phyloP scores from a whole-genome alignment of 805 yeast species.

The Hemisphaericaspora nanyangensis region DNA sequence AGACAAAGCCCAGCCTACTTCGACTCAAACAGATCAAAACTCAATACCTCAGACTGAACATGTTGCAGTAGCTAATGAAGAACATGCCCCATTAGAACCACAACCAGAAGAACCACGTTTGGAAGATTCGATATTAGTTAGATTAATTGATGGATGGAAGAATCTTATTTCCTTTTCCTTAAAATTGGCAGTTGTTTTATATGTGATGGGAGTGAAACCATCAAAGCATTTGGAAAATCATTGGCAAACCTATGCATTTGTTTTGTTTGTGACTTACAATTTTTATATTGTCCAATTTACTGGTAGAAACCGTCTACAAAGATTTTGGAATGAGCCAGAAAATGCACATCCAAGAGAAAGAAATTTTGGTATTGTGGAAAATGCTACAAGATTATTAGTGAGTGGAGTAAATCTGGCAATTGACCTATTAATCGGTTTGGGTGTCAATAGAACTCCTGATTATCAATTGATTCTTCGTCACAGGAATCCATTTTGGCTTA shows the following conservation, averaged over 20 bases:
- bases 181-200: conserved; percentile 5
- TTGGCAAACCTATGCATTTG: conserved; percentile 4
- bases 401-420: conserved; percentile 2
- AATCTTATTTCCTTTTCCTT: conserved; percentile 4
- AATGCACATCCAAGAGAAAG: neutral
- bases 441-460: conserved; percentile 20
- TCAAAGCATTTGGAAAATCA: conserved; percentile 1
- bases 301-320: conserved; percentile 6
- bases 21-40: too few relatives aligned
- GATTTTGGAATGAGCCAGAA: neutral
- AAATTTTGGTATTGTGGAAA: neutral
- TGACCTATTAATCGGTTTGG: conserved; percentile 10
- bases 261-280: conserved; percentile 1
- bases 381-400: conserved; percentile 1
- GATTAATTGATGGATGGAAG: conserved; percentile 4
- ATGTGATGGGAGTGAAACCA: conserved; percentile 6
- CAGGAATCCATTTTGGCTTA: conserved; percentile 9
- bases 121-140: neutral
- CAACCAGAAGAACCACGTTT: neutral
- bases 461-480: conserved; percentile 15
- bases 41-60: neutral
- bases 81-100: too few relatives aligned
- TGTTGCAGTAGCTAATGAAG: neutral
- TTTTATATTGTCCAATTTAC: conserved; percentile 6
- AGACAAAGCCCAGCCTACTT: neutral